A percentile compares a stretch with the other conserved stretches of the same genome.
phyloP scores from a whole-genome alignment of 495 filamentous ascomycete genomes.

The Neurospora sp. region DNA sequence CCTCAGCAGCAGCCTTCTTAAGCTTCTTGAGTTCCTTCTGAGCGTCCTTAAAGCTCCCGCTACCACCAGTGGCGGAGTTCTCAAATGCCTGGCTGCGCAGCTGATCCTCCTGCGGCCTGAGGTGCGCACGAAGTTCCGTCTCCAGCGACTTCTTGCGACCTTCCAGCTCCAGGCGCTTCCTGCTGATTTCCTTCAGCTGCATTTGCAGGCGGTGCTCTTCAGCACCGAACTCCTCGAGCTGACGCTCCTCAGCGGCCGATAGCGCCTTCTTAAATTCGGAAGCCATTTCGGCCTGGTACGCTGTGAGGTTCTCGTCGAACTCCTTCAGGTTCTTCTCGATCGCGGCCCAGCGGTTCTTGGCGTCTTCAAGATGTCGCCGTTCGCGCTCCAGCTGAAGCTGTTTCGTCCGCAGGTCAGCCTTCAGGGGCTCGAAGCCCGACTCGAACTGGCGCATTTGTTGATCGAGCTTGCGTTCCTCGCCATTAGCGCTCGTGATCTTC shows the following conservation, averaged over 20 bases:
- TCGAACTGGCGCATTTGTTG: conserved; percentile 70
- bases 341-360: conserved; percentile 53
- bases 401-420: conserved; percentile 61
- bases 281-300: conserved; percentile 66
- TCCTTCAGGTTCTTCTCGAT: conserved; percentile 67
- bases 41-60: conserved; percentile 63
- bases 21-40: conserved; percentile 74
- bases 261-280: conserved; percentile 90
- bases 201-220: conserved; percentile 62
- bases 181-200: conserved; percentile 63
- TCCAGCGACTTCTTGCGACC: conserved; percentile 67
- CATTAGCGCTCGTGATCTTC: conserved; percentile 69
- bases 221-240: conserved; percentile 58
- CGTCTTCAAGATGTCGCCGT: conserved; percentile 63
- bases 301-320: conserved; percentile 58
- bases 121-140: conserved; percentile 73
- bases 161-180: conserved; percentile 67
- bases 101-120: conserved; percentile 77
- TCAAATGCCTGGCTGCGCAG: conserved; percentile 71
- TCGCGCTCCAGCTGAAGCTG: conserved; percentile 60
- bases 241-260: conserved; percentile 68
- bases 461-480: conserved; percentile 73
- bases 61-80: conserved; percentile 44
- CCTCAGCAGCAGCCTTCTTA: conserved; percentile 46
- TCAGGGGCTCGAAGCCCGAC: conserved; percentile 69